A percentile compares a stretch with the other conserved stretches of the same genome.
phyloP scores from a whole-genome alignment of 345 rosid genomes.

The Lepidium africanum region DNA sequence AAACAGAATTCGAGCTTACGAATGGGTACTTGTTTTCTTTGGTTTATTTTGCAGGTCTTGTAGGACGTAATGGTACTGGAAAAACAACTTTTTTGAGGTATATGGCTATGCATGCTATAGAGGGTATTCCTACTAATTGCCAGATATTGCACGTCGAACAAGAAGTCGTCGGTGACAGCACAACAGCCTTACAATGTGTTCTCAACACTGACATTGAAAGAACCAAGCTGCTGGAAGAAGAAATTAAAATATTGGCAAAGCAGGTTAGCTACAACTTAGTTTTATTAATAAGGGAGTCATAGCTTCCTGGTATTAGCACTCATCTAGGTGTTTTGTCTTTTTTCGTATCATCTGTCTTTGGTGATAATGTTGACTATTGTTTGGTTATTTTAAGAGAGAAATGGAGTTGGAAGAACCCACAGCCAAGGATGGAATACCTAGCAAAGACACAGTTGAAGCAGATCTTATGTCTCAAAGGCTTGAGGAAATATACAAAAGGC shows the following conservation, averaged over 20 bases:
- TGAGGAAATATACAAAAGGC: slow-evolving; percentile 89
- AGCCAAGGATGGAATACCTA: slow-evolving; percentile 39
- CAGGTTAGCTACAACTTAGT: slow-evolving; percentile 45
- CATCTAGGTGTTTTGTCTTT: background rate
- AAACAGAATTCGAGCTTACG: background rate
- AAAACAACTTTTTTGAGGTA: slow-evolving; percentile 94
- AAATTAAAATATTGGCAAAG: slow-evolving; percentile 50
- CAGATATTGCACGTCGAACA: slow-evolving; percentile 97
- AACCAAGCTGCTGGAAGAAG: slow-evolving; percentile 78
- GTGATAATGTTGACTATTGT: slow-evolving; percentile 21
- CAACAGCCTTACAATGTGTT: slow-evolving; percentile 88
- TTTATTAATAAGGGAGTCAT: background rate
- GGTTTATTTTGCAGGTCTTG: slow-evolving; percentile 57
- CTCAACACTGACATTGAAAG: slow-evolving; percentile 90
- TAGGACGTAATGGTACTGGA: slow-evolving; percentile 98
- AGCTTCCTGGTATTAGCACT: slow-evolving; percentile 3
- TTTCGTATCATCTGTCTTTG: slow-evolving; percentile 10
- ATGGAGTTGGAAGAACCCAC: slow-evolving; percentile 46
- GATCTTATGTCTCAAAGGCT: slow-evolving; percentile 66
- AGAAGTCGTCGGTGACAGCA: slow-evolving; percentile 92
- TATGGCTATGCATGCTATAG: slow-evolving; percentile 98
- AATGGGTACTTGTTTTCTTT: background rate
- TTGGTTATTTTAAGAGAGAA: slow-evolving; percentile 53
- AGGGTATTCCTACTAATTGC: slow-evolving; percentile 92
- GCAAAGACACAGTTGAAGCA: slow-evolving; percentile 43